phyloP scores from a whole-genome alignment of 2,329 filamentous ascomycete genomes.

The Calonectria multiphialidica region DNA sequence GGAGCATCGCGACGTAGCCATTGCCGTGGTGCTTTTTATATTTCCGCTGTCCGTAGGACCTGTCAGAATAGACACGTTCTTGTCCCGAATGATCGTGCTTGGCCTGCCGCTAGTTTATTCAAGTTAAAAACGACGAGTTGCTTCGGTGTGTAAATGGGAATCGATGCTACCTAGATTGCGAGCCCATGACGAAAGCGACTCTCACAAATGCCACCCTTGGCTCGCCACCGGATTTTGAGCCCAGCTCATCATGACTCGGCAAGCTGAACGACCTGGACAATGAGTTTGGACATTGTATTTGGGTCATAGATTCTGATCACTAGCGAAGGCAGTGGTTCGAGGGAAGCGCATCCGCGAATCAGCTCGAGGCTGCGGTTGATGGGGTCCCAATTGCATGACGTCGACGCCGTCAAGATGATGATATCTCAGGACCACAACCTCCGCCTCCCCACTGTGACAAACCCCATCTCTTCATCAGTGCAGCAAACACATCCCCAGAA shows the following conservation, averaged over 20 bases:
- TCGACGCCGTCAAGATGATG: not conserved
- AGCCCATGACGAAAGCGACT: not conserved
- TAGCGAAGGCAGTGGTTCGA: too few species aligned
- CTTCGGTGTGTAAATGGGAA: not conserved
- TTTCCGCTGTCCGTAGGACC: not conserved
- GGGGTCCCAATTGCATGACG: not conserved
- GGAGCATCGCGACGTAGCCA: too few species aligned
- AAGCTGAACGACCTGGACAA: not conserved
- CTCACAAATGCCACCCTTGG: not conserved
- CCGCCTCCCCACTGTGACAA: too few species aligned
- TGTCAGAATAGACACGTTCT: not conserved
- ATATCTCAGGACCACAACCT: too few species aligned
- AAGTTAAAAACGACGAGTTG: not conserved
- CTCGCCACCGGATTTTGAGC: not conserved
- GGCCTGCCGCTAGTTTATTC: too few species aligned
- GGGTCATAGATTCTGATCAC: not conserved
- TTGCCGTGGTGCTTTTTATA: not conserved
- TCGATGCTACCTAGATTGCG: not conserved
- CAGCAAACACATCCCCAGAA: not conserved
- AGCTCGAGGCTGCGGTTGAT: not conserved
- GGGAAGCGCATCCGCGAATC: not conserved
- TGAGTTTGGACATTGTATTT: not conserved
- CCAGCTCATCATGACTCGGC: not conserved
- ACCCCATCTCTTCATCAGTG: too few species aligned
- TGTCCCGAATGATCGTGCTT: too few species aligned